Percentiles rank a stretch among this genome's conserved stretches.
These are phyloP conservation scores for Leishmania tropica DNA, from an alignment of 208 protist genomes.

Conservation along the genomic window DNA sequence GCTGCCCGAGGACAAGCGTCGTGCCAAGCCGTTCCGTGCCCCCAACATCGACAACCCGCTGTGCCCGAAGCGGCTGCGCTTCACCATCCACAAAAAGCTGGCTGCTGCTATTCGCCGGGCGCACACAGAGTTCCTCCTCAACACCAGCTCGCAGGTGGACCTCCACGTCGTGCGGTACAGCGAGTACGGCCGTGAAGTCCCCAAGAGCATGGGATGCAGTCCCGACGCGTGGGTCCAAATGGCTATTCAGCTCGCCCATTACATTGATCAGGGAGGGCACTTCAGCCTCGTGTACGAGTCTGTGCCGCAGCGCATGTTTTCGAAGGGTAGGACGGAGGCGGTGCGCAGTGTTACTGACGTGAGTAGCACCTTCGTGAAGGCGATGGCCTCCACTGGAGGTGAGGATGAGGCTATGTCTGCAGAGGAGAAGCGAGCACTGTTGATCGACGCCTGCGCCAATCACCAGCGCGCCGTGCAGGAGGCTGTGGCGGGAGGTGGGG, in stretches of 20 bases:
- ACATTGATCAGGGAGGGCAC: constrained; percentile 51
- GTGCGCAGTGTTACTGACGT: constrained; percentile 63
- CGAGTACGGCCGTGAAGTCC: constrained; percentile 51
- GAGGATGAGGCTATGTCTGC: constrained; percentile 13
- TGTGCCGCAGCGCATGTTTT: constrained; percentile 61
- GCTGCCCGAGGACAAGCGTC: constrained; percentile 37
- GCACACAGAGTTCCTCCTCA: constrained; percentile 42
- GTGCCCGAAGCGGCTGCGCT: constrained; percentile 59
- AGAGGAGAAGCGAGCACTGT: constrained; percentile 39
- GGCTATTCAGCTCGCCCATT: constrained; percentile 87
- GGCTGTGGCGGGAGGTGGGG: constrained; percentile 71
- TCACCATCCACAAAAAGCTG: constrained; percentile 64
- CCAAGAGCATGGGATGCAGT: constrained; percentile 42
- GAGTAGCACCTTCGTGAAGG: constrained; percentile 59
- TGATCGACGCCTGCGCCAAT: constrained; percentile 53
- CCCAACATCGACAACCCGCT: constrained; percentile 27
- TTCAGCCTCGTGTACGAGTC: constrained; percentile 81
- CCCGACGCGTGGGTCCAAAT: constrained; percentile 86
- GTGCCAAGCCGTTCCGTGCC: constrained; percentile 14
- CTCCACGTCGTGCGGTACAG: constrained; percentile 53
- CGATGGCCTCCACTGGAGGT: constrained; percentile 31
- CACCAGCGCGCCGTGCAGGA: constrained; percentile 64
- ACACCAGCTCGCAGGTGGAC: constrained; percentile 59
- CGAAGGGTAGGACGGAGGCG: constrained; percentile 79
- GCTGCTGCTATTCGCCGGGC: constrained; percentile 39